A percentile compares a stretch with the other conserved stretches of the same genome.
Evolutionary conservation across 495 filamentous ascomycete species (phyloP).

Genomic region (Umbilicaria muhlenbergii): DNA sequence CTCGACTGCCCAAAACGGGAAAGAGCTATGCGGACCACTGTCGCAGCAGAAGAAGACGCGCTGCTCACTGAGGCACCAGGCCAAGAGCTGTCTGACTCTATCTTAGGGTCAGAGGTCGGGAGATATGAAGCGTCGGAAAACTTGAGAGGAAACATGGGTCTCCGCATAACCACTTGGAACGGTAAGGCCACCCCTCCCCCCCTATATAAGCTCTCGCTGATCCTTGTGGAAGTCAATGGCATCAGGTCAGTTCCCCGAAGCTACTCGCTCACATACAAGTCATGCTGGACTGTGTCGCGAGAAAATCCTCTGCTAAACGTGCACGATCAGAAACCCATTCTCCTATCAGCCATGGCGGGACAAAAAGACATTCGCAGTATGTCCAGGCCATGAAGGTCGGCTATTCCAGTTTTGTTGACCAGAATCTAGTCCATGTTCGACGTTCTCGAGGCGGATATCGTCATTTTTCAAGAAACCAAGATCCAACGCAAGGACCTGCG

Average conservation of each 20-base stretch:
- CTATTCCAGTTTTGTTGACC: background rate
- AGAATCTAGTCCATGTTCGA: slow-evolving; percentile 70
- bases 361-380: slow-evolving; percentile 65
- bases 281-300: no score
- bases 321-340: slow-evolving; percentile 62
- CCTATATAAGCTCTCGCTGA: slow-evolving; percentile 5
- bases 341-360: slow-evolving; percentile 89
- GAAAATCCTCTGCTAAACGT: background rate
- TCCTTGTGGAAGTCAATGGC: slow-evolving; percentile 58
- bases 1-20: no score
- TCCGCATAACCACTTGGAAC: slow-evolving; percentile 87
- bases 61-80: background rate
- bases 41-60: background rate
- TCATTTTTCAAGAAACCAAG: slow-evolving; percentile 91
- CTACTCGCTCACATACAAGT: no score
- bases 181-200: slow-evolving; percentile 29
- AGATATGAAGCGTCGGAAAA: slow-evolving; percentile 14
- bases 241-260: slow-evolving; percentile 46
- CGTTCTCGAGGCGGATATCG: slow-evolving; percentile 81
- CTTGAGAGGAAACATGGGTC: slow-evolving; percentile 35
- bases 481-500: slow-evolving; percentile 86
- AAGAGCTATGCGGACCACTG: no score
- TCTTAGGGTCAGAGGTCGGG: slow-evolving; percentile 8
- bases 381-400: background rate
- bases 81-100: background rate